These are phyloP conservation scores for Wickerhamiella parazyma DNA, from an alignment of 805 yeast genomes.

Conservation along the genomic window DNA sequence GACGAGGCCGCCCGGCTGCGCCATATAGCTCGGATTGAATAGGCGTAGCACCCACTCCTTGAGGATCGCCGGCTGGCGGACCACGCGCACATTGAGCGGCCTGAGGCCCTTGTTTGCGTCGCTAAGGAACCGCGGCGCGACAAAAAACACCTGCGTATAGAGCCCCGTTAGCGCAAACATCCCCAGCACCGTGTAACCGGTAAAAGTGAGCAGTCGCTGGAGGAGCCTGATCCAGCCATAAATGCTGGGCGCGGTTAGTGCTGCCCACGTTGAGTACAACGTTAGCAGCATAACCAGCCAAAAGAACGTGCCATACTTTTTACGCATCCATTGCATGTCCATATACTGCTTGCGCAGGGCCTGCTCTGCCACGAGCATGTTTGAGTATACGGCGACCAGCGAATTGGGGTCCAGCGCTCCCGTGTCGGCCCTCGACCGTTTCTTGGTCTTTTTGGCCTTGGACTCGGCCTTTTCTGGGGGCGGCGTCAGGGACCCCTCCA, in stretches of 20 bases:
- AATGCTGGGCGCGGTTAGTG: slow-evolving; percentile 25
- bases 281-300: slow-evolving; percentile 20
- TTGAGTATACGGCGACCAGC: slow-evolving; percentile 36
- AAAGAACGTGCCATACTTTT: slow-evolving; percentile 45
- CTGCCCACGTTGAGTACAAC: slow-evolving; percentile 23
- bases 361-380: slow-evolving; percentile 73
- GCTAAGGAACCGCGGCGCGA: slow-evolving; percentile 64
- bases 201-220: slow-evolving; percentile 35
- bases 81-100: slow-evolving; percentile 65
- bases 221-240: slow-evolving; percentile 26
- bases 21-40: slow-evolving; percentile 20
- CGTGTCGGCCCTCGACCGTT: not conserved
- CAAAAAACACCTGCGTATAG: slow-evolving; percentile 68
- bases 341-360: slow-evolving; percentile 66
- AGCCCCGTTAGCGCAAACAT: slow-evolving; percentile 82
- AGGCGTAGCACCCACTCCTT: slow-evolving; percentile 21
- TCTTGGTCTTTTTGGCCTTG: not conserved
- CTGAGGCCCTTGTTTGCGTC: slow-evolving; percentile 84
- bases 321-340: slow-evolving; percentile 53
- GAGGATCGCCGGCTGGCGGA: slow-evolving; percentile 24
- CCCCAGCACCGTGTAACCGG: slow-evolving; percentile 52
- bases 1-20: slow-evolving; percentile 51
- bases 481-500: slow-evolving; percentile 5
- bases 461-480: not conserved
- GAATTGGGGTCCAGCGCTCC: slow-evolving; percentile 6